These are phyloP conservation scores for Ligustrum vulgare DNA, from an alignment of 257 asterid genomes.

Conservation along the genomic window DNA sequence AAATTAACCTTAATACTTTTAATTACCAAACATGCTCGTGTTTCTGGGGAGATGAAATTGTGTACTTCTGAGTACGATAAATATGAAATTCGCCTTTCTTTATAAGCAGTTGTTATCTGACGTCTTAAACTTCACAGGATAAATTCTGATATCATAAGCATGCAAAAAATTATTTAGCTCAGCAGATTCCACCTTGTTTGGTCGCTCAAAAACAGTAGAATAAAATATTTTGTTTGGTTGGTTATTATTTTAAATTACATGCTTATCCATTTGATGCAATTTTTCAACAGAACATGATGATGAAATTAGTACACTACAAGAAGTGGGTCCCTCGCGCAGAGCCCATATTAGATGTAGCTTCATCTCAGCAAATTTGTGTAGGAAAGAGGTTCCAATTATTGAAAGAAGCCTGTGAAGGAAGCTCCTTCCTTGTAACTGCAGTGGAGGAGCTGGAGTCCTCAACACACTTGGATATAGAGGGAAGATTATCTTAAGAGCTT, in stretches of 20 bases:
- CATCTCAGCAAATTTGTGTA: conserved; percentile 24
- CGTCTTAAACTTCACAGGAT: too few species aligned
- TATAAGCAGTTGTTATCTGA: too few species aligned
- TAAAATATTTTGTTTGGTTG: background rate
- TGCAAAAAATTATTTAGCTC: background rate
- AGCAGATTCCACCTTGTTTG: too few species aligned
- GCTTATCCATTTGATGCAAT: conserved; percentile 7
- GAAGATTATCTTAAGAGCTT: background rate
- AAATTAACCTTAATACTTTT: too few species aligned
- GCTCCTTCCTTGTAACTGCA: conserved; percentile 34
- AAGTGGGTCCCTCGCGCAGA: conserved; percentile 21
- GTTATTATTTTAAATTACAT: background rate
- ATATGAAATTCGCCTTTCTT: too few species aligned
- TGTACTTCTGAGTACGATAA: background rate
- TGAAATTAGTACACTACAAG: conserved; percentile 52
- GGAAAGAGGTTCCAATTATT: conserved; percentile 56
- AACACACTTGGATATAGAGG: background rate
- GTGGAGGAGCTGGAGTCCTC: conserved; percentile 41
- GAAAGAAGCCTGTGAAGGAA: conserved; percentile 64
- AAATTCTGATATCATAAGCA: background rate
- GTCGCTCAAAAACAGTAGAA: background rate
- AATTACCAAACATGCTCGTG: too few species aligned
- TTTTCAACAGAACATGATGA: conserved; percentile 66
- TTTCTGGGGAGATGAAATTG: too few species aligned
- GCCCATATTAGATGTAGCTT: conserved; percentile 18